Percentiles rank a stretch among this genome's conserved stretches.
Conservation (phyloP, 2,329 filamentous ascomycete genomes). For the Botrytis deweyae region DNA sequence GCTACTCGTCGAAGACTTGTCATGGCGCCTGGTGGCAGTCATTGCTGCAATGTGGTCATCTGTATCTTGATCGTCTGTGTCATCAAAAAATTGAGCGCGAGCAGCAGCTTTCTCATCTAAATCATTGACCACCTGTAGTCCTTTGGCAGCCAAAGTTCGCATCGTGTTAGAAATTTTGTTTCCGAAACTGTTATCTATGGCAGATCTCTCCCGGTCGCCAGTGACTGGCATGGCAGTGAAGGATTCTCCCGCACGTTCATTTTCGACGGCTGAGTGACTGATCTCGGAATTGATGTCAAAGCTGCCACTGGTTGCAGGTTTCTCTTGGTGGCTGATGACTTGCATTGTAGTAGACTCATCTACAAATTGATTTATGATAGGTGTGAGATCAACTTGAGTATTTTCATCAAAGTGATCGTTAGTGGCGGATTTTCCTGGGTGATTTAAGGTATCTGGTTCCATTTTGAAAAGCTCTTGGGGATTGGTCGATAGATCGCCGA, state of each 20-base stretch:
- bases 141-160: background rate
- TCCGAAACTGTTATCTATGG: background rate
- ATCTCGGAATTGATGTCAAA: constrained; percentile 38
- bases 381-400: constrained; percentile 26
- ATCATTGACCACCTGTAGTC: constrained; percentile 8
- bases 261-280: background rate
- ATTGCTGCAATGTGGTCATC: background rate
- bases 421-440: constrained; percentile 27
- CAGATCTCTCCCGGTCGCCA: background rate
- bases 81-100: constrained; percentile 7
- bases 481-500: background rate
- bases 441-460: background rate
- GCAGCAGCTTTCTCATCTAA: constrained; percentile 11
- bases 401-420: constrained; percentile 41
- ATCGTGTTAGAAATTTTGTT: constrained; percentile 4
- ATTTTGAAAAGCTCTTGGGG: background rate
- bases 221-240: background rate
- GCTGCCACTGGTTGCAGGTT: constrained; percentile 36
- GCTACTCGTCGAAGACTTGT: constrained; percentile 29
- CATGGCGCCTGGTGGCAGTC: constrained; percentile 9
- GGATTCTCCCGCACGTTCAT: background rate
- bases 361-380: background rate
- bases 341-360: too few species aligned
- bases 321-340: background rate
- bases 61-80: background rate